Evolutionary conservation across 768 basidiomycete species (phyloP).

Genomic region (Termitomyces sp.): DNA sequence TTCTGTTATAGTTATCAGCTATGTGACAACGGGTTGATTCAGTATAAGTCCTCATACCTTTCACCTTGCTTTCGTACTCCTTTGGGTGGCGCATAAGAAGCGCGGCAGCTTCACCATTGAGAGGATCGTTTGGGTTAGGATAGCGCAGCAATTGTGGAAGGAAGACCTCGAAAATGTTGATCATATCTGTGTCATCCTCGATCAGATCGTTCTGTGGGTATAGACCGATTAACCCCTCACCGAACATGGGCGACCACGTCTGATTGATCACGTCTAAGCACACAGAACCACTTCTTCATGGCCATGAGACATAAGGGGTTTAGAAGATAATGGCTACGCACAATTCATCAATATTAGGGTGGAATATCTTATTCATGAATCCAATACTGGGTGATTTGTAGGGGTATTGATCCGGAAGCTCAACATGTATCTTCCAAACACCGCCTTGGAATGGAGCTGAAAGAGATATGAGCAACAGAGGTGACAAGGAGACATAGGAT

Average conservation of each 20-base stretch:
- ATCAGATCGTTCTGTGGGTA: background rate
- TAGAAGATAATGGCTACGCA: conserved; percentile 36
- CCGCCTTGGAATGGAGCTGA: conserved; percentile 95
- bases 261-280: conserved; percentile 99
- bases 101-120: conserved; percentile 97
- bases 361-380: conserved; percentile 99
- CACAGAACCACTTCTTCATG: conserved; percentile 85
- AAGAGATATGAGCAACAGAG: conserved; percentile 3
- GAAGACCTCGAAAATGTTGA: conserved; percentile 99
- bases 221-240: conserved; percentile 40
- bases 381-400: conserved; percentile 99
- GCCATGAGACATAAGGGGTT: conserved; percentile 5
- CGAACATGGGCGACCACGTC: conserved; percentile 99
- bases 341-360: conserved; percentile 99
- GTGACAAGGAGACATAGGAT: background rate
- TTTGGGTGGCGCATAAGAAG: conserved; percentile 96
- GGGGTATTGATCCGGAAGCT: conserved; percentile 96
- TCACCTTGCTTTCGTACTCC: conserved; percentile 91
- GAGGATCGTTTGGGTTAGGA: conserved; percentile 96
- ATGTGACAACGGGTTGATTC: background rate
- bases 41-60: conserved; percentile 45
- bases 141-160: conserved; percentile 95
- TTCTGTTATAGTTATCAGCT: conserved; percentile 41
- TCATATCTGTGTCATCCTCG: conserved; percentile 66
- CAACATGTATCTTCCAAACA: conserved; percentile 99